Evolutionary conservation across 495 filamentous ascomycete genomes (phyloP).

Genomic region (Beverwykella pulmonaria): DNA sequence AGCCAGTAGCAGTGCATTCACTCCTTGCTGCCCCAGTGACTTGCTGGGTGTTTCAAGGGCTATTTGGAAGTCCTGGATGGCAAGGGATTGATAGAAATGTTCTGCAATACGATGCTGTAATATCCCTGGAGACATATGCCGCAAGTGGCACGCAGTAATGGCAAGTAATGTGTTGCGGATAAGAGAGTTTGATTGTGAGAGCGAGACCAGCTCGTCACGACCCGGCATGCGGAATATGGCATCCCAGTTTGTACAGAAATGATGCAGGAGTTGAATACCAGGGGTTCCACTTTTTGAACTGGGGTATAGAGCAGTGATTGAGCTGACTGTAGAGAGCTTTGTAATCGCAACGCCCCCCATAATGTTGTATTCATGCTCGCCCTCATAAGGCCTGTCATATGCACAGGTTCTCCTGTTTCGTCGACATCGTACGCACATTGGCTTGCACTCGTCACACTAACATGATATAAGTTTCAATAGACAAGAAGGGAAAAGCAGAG

Average conservation of each 20-base stretch:
- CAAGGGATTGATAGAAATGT: conserved; percentile 11
- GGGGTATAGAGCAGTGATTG: not conserved
- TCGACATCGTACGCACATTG: conserved; percentile 14
- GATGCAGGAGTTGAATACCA: conserved; percentile 7
- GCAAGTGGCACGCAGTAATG: conserved; percentile 10
- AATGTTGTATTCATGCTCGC: not conserved
- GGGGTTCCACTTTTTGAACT: conserved; percentile 3
- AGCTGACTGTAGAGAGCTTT: not conserved
- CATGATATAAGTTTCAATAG: not conserved
- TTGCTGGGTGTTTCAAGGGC: not conserved
- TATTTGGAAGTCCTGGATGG: conserved; percentile 1
- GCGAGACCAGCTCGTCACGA: not conserved
- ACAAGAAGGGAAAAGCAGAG: not conserved
- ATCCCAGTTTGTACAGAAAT: conserved; percentile 2
- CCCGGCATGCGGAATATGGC: not conserved
- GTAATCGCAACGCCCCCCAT: too few species aligned
- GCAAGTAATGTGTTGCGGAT: conserved; percentile 13
- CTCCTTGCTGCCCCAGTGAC: not conserved
- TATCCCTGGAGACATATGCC: conserved; percentile 11
- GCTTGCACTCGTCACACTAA: conserved; percentile 14
- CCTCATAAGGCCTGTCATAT: not conserved
- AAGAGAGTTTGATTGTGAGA: conserved; percentile 6
- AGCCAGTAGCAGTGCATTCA: not conserved
- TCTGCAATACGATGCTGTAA: conserved; percentile 14
- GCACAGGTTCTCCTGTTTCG: conserved; percentile 4